Percentiles rank a stretch among this genome's conserved stretches.
These are phyloP conservation scores for Cercospora berteroae DNA, from an alignment of 2,329 filamentous ascomycete genomes.

Conservation along the genomic window DNA sequence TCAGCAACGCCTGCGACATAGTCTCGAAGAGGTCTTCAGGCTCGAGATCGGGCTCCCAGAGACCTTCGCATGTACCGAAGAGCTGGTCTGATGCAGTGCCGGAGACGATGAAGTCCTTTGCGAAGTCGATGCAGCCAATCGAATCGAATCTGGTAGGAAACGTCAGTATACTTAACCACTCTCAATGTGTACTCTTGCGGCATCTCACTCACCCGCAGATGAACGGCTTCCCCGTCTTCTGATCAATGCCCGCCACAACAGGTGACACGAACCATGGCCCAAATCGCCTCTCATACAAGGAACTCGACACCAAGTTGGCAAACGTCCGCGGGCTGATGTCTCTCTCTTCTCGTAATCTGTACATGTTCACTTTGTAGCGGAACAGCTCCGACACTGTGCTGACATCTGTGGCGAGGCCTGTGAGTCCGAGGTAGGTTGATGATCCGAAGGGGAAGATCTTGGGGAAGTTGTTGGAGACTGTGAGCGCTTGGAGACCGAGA, in stretches of 20 bases:
- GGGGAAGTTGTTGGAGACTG: constrained; percentile 99
- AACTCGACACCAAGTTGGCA: constrained; percentile 89
- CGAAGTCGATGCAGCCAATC: constrained; percentile 99
- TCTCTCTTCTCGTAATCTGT: constrained; percentile 96
- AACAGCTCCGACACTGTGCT: constrained; percentile 93
- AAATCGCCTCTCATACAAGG: constrained; percentile 92
- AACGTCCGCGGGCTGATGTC: constrained; percentile 92
- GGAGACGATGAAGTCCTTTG: constrained; percentile 98
- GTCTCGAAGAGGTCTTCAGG: constrained; percentile 98
- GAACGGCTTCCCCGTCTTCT: constrained; percentile 90
- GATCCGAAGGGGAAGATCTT: constrained; percentile 96
- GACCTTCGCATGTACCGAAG: constrained; percentile 95
- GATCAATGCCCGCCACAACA: constrained; percentile 91
- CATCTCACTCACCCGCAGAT: constrained; percentile 68
- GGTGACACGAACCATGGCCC: constrained; percentile 95
- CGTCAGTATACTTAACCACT: background rate
- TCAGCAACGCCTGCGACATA: constrained; percentile 91
- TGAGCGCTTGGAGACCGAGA: constrained; percentile 92
- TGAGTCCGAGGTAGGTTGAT: constrained; percentile 91
- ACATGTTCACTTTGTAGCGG: constrained; percentile 99
- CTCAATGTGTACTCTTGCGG: background rate
- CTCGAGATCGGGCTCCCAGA: constrained; percentile 95
- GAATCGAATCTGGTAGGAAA: constrained; percentile 69
- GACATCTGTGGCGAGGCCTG: constrained; percentile 94
- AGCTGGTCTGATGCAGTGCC: constrained; percentile 96